phyloP scores from a whole-genome alignment of 495 filamentous ascomycete species.

The Wilcoxina mikolae region DNA sequence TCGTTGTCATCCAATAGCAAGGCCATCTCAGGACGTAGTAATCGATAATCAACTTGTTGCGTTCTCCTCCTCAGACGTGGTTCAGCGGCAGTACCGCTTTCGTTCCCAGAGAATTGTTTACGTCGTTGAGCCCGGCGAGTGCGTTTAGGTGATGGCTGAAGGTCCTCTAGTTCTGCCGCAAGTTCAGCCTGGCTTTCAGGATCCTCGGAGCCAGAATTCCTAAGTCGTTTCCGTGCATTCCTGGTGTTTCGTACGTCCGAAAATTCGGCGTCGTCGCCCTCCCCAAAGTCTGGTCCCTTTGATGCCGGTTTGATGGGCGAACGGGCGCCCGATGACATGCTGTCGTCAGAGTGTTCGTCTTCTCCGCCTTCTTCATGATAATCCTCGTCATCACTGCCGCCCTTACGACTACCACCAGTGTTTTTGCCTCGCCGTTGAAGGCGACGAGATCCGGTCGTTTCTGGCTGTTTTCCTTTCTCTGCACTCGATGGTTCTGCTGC shows the following conservation, averaged over 20 bases:
- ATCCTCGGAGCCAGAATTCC: slow-evolving; percentile 35
- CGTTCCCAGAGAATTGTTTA: slow-evolving; percentile 33
- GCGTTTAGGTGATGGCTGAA: slow-evolving; percentile 41
- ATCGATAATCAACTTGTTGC: slow-evolving; percentile 53
- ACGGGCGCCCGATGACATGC: slow-evolving; percentile 18
- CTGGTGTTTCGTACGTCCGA: slow-evolving; percentile 5
- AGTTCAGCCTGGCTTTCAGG: slow-evolving; percentile 63
- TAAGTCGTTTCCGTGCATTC: neutral
- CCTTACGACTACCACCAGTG: slow-evolving; percentile 16
- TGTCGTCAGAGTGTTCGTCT: slow-evolving; percentile 19
- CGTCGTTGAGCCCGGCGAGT: slow-evolving; percentile 41
- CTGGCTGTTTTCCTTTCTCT: slow-evolving; percentile 19
- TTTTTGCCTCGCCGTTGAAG: slow-evolving; percentile 13
- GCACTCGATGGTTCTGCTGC: slow-evolving; percentile 9
- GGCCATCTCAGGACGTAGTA: slow-evolving; percentile 56
- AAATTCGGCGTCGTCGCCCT: slow-evolving; percentile 24
- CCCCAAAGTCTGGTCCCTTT: slow-evolving; percentile 10
- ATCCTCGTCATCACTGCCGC: slow-evolving; percentile 23
- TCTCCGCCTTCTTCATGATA: slow-evolving; percentile 22
- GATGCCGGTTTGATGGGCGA: slow-evolving; percentile 17
- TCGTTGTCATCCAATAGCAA: slow-evolving; percentile 54
- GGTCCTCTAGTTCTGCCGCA: slow-evolving; percentile 58
- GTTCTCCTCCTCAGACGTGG: slow-evolving; percentile 41
- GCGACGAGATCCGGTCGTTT: slow-evolving; percentile 11
- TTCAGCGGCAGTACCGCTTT: slow-evolving; percentile 21